Conservation (phyloP, 768 basidiomycete genomes). For the Boletellus sp. region DNA sequence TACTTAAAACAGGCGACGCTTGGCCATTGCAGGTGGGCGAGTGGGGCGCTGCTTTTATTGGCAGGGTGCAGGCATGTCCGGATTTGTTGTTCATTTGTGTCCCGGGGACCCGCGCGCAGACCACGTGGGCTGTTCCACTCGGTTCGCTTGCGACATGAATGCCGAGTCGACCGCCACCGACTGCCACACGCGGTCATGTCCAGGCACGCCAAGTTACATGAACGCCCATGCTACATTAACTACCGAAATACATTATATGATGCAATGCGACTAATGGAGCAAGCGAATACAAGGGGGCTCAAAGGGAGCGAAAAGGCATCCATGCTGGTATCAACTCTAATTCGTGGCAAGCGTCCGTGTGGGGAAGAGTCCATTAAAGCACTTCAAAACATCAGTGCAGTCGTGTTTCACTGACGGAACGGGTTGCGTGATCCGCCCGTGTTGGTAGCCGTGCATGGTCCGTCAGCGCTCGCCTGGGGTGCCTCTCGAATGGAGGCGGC, state of each 20-base stretch:
- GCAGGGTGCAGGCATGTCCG: slow-evolving; percentile 18
- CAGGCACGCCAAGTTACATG: neutral
- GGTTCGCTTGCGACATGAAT: slow-evolving; percentile 7
- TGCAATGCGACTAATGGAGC: slow-evolving; percentile 8
- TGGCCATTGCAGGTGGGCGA: slow-evolving; percentile 21
- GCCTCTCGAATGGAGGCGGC: slow-evolving; percentile 44
- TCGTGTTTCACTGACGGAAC: slow-evolving; percentile 41
- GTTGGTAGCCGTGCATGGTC: slow-evolving; percentile 38
- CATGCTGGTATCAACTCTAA: slow-evolving; percentile 15
- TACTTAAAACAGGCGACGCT: slow-evolving; percentile 31
- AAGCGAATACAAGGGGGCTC: slow-evolving; percentile 15
- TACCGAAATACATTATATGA: slow-evolving; percentile 15
- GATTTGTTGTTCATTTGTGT: slow-evolving; percentile 22
- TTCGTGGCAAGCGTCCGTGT: slow-evolving; percentile 23
- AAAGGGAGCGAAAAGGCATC: slow-evolving; percentile 4
- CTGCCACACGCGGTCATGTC: slow-evolving; percentile 25
- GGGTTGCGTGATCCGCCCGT: slow-evolving; percentile 53
- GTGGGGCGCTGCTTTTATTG: slow-evolving; percentile 10
- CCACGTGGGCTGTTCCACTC: slow-evolving; percentile 25
- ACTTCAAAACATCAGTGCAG: slow-evolving; percentile 4
- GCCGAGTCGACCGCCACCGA: slow-evolving; percentile 11
- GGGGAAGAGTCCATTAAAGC: slow-evolving; percentile 12
- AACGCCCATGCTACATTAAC: slow-evolving; percentile 24
- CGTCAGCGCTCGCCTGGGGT: slow-evolving; percentile 26
- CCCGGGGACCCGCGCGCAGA: slow-evolving; percentile 18